phyloP scores from a whole-genome alignment of 2,329 filamentous ascomycete genomes.

The Colletotrichum tanaceti region DNA sequence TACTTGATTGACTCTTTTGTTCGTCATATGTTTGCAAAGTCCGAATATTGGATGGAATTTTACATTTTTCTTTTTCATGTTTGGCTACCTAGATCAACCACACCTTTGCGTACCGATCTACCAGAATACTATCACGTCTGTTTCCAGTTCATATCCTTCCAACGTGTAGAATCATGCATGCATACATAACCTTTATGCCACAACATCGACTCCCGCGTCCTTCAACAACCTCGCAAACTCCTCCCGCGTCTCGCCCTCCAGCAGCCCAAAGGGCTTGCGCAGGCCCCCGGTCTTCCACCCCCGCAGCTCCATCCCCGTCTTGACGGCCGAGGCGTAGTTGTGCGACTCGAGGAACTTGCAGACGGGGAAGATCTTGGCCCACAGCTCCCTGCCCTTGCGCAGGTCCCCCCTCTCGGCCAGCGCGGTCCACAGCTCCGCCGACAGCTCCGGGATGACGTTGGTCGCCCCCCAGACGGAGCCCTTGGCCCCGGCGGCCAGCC shows the following conservation, averaged over 20 bases:
- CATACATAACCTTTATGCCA: too few species aligned
- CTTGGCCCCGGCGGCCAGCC: slow-evolving; percentile 60
- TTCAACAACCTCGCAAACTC: slow-evolving; percentile 53
- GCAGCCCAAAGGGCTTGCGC: slow-evolving; percentile 60
- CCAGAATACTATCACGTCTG: too few species aligned
- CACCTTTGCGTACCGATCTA: too few species aligned
- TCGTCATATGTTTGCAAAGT: background rate
- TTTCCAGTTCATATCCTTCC: background rate
- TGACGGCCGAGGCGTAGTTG: slow-evolving; percentile 60
- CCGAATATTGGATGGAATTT: too few species aligned
- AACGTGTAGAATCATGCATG: too few species aligned
- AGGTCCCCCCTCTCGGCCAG: slow-evolving; percentile 57
- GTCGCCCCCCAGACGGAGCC: slow-evolving; percentile 64
- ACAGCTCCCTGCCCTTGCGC: slow-evolving; percentile 57
- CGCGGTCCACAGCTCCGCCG: slow-evolving; percentile 59
- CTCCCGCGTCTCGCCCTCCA: slow-evolving; percentile 47
- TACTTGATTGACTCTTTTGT: too few species aligned
- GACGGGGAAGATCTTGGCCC: slow-evolving; percentile 61
- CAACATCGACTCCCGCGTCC: slow-evolving; percentile 52
- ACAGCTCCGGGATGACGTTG: slow-evolving; percentile 62
- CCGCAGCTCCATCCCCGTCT: slow-evolving; percentile 61
- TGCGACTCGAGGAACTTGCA: slow-evolving; percentile 62
- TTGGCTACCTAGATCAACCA: too few species aligned
- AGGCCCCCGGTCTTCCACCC: slow-evolving; percentile 59
- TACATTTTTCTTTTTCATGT: too few species aligned